phyloP scores from a whole-genome alignment of 2,329 filamentous ascomycete genomes.

The Penicillium sp. region DNA sequence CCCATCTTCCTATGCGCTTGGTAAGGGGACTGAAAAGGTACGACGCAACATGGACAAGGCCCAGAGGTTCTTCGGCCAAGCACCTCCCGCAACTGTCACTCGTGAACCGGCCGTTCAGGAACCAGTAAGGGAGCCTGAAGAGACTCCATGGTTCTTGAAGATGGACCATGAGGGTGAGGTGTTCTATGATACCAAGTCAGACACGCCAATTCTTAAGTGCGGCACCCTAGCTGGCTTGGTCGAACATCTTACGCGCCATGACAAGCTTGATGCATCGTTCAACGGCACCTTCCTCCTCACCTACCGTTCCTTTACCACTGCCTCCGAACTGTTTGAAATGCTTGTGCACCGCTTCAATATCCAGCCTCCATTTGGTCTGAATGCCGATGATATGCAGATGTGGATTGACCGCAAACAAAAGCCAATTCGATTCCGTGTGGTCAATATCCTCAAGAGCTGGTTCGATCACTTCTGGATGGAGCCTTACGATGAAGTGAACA shows the following conservation, averaged over 20 bases:
- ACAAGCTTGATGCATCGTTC: conserved; percentile 91
- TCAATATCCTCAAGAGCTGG: conserved; percentile 98
- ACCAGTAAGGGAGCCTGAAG: conserved; percentile 61
- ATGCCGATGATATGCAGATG: conserved; percentile 70
- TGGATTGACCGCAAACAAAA: conserved; percentile 97
- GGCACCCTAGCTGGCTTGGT: conserved; percentile 86
- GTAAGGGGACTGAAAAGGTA: conserved; percentile 38
- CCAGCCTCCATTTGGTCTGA: conserved; percentile 82
- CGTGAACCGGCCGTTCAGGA: conserved; percentile 37
- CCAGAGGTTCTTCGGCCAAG: conserved; percentile 49
- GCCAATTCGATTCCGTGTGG: conserved; percentile 89
- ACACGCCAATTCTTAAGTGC: conserved; percentile 75
- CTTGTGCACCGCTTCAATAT: conserved; percentile 88
- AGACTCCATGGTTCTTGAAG: conserved; percentile 77
- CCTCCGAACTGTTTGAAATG: conserved; percentile 86
- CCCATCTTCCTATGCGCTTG: conserved; percentile 41
- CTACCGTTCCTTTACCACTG: conserved; percentile 90
- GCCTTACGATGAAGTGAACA: conserved; percentile 79
- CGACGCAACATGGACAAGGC: conserved; percentile 49
- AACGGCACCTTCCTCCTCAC: conserved; percentile 98
- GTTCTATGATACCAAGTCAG: conserved; percentile 80
- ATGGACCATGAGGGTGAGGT: conserved; percentile 88
- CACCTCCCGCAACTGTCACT: conserved; percentile 41
- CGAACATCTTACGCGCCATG: conserved; percentile 91
- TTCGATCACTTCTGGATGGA: conserved; percentile 99